Percentiles rank a stretch among this genome's conserved stretches.
Evolutionary conservation across 2,329 filamentous ascomycete species (phyloP).

Genomic region (Sphaceloma murrayae): DNA sequence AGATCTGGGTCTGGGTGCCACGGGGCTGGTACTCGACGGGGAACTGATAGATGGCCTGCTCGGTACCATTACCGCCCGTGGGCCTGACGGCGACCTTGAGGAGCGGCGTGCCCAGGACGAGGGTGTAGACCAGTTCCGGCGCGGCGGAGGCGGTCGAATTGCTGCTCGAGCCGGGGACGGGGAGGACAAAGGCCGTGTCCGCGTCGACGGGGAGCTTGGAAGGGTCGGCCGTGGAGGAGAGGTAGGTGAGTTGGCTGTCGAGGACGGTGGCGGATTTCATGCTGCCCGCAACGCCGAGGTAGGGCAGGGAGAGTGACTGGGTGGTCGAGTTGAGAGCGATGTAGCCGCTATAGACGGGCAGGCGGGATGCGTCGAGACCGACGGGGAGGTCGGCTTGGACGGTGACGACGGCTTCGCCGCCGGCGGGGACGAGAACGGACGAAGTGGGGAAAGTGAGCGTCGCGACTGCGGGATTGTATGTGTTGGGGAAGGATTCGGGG

Average conservation of each 20-base stretch:
- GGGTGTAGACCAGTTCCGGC: slow-evolving; percentile 22
- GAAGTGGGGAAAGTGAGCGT: slow-evolving; percentile 21
- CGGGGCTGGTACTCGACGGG: slow-evolving; percentile 21
- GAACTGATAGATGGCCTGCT: slow-evolving; percentile 20
- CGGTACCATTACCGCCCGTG: slow-evolving; percentile 16
- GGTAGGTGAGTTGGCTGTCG: slow-evolving; percentile 22
- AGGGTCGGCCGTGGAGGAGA: slow-evolving; percentile 17
- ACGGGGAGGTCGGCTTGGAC: slow-evolving; percentile 21
- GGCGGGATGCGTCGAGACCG: slow-evolving; percentile 20
- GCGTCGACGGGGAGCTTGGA: slow-evolving; percentile 4
- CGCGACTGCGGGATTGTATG: slow-evolving; percentile 20
- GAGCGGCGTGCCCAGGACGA: slow-evolving; percentile 20
- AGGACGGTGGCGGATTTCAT: slow-evolving; percentile 24
- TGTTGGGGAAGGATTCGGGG: slow-evolving; percentile 21
- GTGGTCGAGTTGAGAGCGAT: slow-evolving; percentile 22
- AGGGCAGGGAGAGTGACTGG: slow-evolving; percentile 27
- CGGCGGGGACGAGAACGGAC: slow-evolving; percentile 19
- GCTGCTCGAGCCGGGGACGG: slow-evolving; percentile 23
- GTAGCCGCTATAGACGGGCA: slow-evolving; percentile 23
- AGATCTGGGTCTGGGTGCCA: slow-evolving; percentile 18
- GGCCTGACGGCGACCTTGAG: slow-evolving; percentile 18
- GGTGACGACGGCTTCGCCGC: slow-evolving; percentile 21
- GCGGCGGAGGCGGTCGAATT: slow-evolving; percentile 20
- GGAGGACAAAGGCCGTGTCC: slow-evolving; percentile 18
- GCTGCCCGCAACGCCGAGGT: slow-evolving; percentile 26